A percentile compares a stretch with the other conserved stretches of the same genome.
These are phyloP conservation scores for Iberis pinnata DNA, from an alignment of 345 rosid species.

Conservation along the genomic window DNA sequence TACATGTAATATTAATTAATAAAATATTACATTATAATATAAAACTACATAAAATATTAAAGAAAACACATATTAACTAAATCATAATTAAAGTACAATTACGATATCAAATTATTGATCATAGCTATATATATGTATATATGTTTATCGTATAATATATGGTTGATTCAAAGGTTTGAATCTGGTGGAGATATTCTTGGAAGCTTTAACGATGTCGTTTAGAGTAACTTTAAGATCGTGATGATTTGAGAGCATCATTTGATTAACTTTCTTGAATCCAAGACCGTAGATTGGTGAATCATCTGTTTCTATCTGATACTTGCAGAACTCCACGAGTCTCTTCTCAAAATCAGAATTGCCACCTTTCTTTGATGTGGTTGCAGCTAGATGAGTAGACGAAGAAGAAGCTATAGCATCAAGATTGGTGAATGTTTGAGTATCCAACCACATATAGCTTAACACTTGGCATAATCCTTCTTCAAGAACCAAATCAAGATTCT, in stretches of 20 bases:
- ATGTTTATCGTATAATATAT: no score
- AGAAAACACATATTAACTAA: no score
- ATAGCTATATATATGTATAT: no score
- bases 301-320: slow-evolving; percentile 67
- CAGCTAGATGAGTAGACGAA: slow-evolving; percentile 21
- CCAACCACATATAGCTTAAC: slow-evolving; percentile 84
- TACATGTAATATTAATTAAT: no score
- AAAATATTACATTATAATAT: no score
- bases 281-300: slow-evolving; percentile 63
- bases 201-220: no score
- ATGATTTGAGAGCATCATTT: slow-evolving; percentile 30
- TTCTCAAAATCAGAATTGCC: slow-evolving; percentile 46
- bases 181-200: no score
- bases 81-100: no score
- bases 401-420: slow-evolving; percentile 19
- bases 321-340: slow-evolving; percentile 64
- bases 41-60: no score
- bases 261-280: slow-evolving; percentile 57
- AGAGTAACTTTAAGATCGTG: no score
- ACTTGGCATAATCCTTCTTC: slow-evolving; percentile 98
- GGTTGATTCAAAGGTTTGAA: no score
- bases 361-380: slow-evolving; percentile 53
- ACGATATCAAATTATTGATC: no score
- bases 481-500: slow-evolving; percentile 47
- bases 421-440: slow-evolving; percentile 35